Conservation (phyloP, 139 green algal genomes). For the Mesotaenium endlicherianum region DNA sequence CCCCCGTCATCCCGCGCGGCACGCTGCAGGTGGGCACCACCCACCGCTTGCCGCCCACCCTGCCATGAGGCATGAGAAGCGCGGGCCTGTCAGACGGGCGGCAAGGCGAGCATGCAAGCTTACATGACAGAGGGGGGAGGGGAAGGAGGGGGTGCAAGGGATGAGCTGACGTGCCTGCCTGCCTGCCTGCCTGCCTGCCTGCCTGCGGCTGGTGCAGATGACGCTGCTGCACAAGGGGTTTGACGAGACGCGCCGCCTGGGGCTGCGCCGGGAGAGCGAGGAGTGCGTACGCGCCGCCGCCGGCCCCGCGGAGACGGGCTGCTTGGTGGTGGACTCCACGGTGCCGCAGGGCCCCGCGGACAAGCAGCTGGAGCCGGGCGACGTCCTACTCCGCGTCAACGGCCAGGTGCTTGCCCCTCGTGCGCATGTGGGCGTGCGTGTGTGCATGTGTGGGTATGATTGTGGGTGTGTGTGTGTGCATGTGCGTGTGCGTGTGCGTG, state of each 20-base stretch:
- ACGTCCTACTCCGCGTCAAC: conserved; percentile 75
- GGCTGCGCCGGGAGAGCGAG: conserved; percentile 75
- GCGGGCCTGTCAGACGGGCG: too few species aligned
- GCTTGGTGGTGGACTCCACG: conserved; percentile 85
- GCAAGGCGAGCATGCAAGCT: not conserved
- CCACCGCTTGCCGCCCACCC: not conserved
- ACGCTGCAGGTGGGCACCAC: conserved; percentile 43
- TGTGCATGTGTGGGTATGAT: too few species aligned
- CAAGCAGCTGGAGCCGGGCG: conserved; percentile 73
- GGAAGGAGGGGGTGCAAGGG: not conserved
- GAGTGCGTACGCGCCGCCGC: not conserved
- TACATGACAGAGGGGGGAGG: conserved; percentile 52
- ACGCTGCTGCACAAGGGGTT: conserved; percentile 90
- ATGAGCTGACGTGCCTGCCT: too few species aligned
- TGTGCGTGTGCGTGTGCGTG: too few species aligned
- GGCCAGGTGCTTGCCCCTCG: conserved; percentile 42
- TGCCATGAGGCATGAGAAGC: too few species aligned
- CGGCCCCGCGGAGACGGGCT: conserved; percentile 62
- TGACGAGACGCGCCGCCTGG: conserved; percentile 83
- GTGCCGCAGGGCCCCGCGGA: conserved; percentile 74
- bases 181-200: too few species aligned
- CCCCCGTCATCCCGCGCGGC: conserved; percentile 29
- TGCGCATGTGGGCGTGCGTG: too few species aligned
- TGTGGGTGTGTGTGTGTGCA: too few species aligned
- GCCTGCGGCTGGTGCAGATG: conserved; percentile 37